Evolutionary conservation across 2,329 filamentous ascomycete genomes (phyloP), one percentile per base, ranked within the genome.

Genomic region (Aureobasidium sp.): DNA sequence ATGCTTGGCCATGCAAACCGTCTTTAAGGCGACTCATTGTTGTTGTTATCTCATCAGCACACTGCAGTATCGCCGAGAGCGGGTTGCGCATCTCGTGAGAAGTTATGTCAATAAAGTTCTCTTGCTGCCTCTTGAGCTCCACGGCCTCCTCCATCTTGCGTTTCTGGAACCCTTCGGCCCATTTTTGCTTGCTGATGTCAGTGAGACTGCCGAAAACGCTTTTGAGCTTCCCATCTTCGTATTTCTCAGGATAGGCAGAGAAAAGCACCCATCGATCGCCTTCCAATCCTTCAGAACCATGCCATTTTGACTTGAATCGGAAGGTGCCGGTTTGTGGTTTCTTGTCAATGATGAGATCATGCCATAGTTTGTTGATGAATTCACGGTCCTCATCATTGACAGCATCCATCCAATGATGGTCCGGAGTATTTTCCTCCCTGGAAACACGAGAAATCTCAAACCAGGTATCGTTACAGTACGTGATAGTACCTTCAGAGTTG

Each of bases 141-240:
- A 92, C 84, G 0, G 90, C 91, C 71, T 94, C 90, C 68, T 92
- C 84, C 69, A 89, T 87, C 62, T 89, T 85, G 48, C 86, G 82
- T 67, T 83, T 90, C 72, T 95, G 89, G 37, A 91, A 85, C 50
- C 87, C 86, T 72, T 95, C 90, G 1, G 90, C 90, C 79, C 87
- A 87, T 72, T 95, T 96, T 71, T 94, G 89, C 59, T 88, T 84
- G 21, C 88, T 91, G 65, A 96, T 95, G 69, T 95, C 90, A 0
- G 90, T 93, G 57, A 95, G 87, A 69, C 86, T 89, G 58, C 88
- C 89, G 67, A 92, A 91, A 3, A 91, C 86, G 64, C 86, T 85
- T 75, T 90, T 90, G 57, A 91, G 79, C 32, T 78, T 76, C 3
- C 87, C 88, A 32, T 83, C 76, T 1, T 78, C 75, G 64, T 87